A percentile compares a stretch with the other conserved stretches of the same genome.
Evolutionary conservation across 257 asterid species (phyloP).

Genomic region (Eucommia ulmoides): DNA sequence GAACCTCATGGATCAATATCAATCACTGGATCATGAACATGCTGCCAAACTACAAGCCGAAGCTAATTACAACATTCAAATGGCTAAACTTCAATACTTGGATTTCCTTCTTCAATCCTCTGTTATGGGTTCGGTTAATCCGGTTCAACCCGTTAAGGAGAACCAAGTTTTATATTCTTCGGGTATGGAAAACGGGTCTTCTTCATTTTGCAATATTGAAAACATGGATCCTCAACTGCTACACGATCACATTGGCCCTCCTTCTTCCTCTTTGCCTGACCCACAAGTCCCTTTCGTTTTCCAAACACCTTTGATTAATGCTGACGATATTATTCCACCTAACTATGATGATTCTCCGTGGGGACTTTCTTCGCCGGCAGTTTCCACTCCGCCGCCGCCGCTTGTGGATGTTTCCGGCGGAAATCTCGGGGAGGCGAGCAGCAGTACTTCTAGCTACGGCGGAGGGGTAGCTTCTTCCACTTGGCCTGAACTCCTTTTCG

Average conservation of each 20-base stretch:
- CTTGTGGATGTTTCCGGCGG: conserved; percentile 14
- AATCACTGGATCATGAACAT: not conserved
- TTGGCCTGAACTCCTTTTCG: conserved; percentile 1
- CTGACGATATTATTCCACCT: not conserved
- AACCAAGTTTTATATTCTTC: not conserved
- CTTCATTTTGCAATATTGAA: not conserved
- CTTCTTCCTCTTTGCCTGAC: not conserved
- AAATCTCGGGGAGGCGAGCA: conserved; percentile 16
- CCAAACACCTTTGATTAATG: conserved; percentile 4
- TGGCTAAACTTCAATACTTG: conserved; percentile 12
- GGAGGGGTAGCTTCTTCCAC: conserved; percentile 1
- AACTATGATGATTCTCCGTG: not conserved
- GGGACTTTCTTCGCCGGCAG: not conserved
- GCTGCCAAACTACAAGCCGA: conserved; percentile 16
- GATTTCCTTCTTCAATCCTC: not conserved
- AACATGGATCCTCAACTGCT: not conserved
- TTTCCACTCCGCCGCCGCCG: conserved; percentile 1
- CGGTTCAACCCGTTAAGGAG: conserved; percentile 1
- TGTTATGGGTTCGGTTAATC: conserved; percentile 5
- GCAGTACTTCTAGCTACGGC: conserved; percentile 13
- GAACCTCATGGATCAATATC: not conserved
- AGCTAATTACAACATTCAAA: conserved; percentile 25
- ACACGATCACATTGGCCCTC: not conserved
- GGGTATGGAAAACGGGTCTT: not conserved
- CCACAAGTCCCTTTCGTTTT: conserved; percentile 8